Percentiles rank a stretch among this genome's conserved stretches.
Conservation (phyloP, 148 eudicot genomes). For the Camellia lanceoleosa region DNA sequence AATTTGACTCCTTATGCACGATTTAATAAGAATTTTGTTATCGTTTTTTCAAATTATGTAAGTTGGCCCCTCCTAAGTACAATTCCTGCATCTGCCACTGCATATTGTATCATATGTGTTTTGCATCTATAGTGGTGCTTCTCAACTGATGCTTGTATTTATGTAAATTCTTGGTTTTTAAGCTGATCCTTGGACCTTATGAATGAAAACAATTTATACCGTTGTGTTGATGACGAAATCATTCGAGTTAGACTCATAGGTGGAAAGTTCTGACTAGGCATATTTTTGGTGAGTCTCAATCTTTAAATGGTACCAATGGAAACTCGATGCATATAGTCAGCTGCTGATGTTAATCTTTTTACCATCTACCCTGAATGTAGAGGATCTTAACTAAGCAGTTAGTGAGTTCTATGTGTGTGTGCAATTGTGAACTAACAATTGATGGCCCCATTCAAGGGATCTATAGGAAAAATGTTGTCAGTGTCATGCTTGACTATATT, state of each 20-base stretch:
- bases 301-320: not conserved
- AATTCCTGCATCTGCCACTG: not conserved
- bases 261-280: not conserved
- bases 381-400: not conserved
- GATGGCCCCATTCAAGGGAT: not conserved
- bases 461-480: not conserved
- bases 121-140: not conserved
- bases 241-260: not conserved
- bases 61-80: too few species aligned
- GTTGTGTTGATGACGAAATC: not conserved
- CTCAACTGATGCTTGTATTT: not conserved
- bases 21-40: too few species aligned
- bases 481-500: not conserved
- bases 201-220: not conserved
- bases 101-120: not conserved
- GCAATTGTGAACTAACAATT: not conserved
- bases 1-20: too few species aligned
- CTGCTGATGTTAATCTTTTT: not conserved
- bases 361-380: not conserved
- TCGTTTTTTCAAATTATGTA: too few species aligned
- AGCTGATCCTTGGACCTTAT: not conserved
- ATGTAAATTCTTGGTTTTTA: not conserved
- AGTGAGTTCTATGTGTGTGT: not conserved
- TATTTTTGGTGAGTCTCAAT: not conserved
- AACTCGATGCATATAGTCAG: not conserved